phyloP scores from a whole-genome alignment of 192 early-diverging fungal species.

The Coemansia sp. region DNA sequence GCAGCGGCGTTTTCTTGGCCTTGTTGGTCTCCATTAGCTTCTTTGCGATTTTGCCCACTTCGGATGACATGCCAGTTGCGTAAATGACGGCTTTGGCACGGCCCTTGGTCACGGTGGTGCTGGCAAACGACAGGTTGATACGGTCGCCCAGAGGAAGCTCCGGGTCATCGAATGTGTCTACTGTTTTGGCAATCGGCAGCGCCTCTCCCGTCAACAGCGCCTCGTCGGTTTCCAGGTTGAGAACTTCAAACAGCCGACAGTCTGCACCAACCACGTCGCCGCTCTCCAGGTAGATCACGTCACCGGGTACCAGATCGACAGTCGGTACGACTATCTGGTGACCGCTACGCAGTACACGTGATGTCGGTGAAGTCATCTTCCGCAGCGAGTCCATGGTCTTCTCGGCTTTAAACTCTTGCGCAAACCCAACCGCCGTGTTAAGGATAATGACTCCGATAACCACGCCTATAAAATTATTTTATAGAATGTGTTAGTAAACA shows the following conservation, averaged over 20 bases:
- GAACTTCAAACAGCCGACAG: slow-evolving; percentile 75
- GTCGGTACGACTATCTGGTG: slow-evolving; percentile 71
- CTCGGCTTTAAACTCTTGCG: slow-evolving; percentile 94
- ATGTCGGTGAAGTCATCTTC: slow-evolving; percentile 83
- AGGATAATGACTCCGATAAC: slow-evolving; percentile 81
- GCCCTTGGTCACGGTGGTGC: slow-evolving; percentile 85
- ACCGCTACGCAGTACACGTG: slow-evolving; percentile 83
- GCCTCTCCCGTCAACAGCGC: slow-evolving; percentile 91
- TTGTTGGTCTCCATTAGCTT: slow-evolving; percentile 65
- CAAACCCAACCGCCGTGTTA: slow-evolving; percentile 90
- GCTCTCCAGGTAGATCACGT: slow-evolving; percentile 87
- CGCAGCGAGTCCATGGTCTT: slow-evolving; percentile 93
- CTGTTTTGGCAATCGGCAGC: slow-evolving; percentile 74
- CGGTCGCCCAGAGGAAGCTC: slow-evolving; percentile 85
- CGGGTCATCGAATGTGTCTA: slow-evolving; percentile 64
- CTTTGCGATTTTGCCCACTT: slow-evolving; percentile 90
- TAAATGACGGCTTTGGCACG: slow-evolving; percentile 89
- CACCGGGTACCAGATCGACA: slow-evolving; percentile 81
- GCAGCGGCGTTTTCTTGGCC: slow-evolving; percentile 63
- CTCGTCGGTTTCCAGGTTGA: slow-evolving; percentile 92
- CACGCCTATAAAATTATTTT: slow-evolving; percentile 52
- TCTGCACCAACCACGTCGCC: slow-evolving; percentile 95
- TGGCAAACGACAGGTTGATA: slow-evolving; percentile 87
- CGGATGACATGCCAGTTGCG: slow-evolving; percentile 79
- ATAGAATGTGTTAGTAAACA: slow-evolving; percentile 2